phyloP scores from a whole-genome alignment of 2,329 filamentous ascomycete genomes.

The Gnomoniopsis smithogilvyi region DNA sequence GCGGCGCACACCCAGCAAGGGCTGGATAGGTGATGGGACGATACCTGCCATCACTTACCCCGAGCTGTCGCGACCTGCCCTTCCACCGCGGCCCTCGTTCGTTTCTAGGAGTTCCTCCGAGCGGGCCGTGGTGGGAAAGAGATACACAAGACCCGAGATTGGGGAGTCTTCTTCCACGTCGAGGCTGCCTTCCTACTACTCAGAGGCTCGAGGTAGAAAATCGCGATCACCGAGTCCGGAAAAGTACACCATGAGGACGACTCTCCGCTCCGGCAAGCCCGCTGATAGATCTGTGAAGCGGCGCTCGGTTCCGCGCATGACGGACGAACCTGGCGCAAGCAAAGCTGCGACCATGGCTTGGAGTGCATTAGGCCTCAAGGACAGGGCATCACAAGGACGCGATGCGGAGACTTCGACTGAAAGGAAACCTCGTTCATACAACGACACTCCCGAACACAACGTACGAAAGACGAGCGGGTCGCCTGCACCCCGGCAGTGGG shows the following conservation, averaged over 20 bases:
- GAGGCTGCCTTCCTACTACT: conserved; percentile 6
- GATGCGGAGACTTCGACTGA: conserved; percentile 19
- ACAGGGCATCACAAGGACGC: conserved; percentile 24
- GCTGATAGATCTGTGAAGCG: conserved; percentile 41
- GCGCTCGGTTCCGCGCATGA: conserved; percentile 37
- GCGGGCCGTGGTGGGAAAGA: conserved; percentile 36
- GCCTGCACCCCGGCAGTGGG: conserved; percentile 44
- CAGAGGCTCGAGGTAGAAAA: conserved; percentile 23
- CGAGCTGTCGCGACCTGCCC: conserved; percentile 69
- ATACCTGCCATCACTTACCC: conserved; percentile 77
- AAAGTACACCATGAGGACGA: conserved; percentile 60
- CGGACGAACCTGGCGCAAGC: conserved; percentile 53
- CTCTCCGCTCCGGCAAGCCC: conserved; percentile 48
- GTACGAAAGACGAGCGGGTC: conserved; percentile 24
- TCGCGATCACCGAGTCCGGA: conserved; percentile 56
- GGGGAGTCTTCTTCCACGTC: conserved; percentile 17
- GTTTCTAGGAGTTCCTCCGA: conserved; percentile 54
- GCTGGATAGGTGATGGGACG: conserved; percentile 76
- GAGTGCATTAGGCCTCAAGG: conserved; percentile 42
- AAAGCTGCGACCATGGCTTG: conserved; percentile 65
- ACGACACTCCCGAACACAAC: conserved; percentile 1
- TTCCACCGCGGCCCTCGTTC: conserved; percentile 55
- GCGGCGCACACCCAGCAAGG: conserved; percentile 32
- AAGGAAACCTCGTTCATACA: background rate
- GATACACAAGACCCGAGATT: conserved; percentile 18